Base-by-base conservation (phyloP, 2,329 filamentous ascomycete genomes). In the Ilyonectria destructans region DNA sequence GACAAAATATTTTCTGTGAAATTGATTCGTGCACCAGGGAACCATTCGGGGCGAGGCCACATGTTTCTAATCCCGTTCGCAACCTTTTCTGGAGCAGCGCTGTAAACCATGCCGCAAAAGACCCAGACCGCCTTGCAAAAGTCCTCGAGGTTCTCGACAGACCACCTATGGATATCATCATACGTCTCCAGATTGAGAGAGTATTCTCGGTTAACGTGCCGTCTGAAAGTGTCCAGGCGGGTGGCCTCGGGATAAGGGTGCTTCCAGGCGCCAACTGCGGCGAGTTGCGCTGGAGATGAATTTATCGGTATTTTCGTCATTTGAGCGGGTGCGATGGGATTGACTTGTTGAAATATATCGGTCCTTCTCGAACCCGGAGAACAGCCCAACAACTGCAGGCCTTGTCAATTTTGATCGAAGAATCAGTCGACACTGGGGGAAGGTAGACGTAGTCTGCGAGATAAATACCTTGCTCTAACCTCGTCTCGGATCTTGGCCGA, bases 81-180 rank as follows among this genome's bases (percentile, higher is more conserved):
- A 45, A 45, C 40, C 40, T n/a, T 45, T 45, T n/a, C 40, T 17
- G 40, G 40, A 19, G 17, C 6, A 19, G 9, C 40, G 40, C 40
- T 45, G 40, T 45, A 45, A n/a, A 45, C 40, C 40, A 45, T 45
- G 17, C 40, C 40, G 40, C 40, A 45, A n/a, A 45, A 45, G 8
- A n/a, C 40, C 40, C 40, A 45, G n/a, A 45, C 17, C 8, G 15
- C n/a, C 40, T n/a, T 45, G 40, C 40, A 45, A 19, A 45, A 45
- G 40, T 17, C 40, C 4, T 45, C 40, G 9, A 45, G 40, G 8
- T 45, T 45, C 17, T 45, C 40, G 6, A 45, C 40, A 8, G 40
- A 45, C 40, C 40, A 45, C 17, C 3, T 19, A 8, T 45, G 40
- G 2, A 45, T 17, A n/a, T 45, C 15, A 5, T 45, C 40, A n/a